Percentiles rank a stretch among this genome's conserved stretches.
phyloP scores from a whole-genome alignment of 805 yeast species.

The Candida ovalis region DNA sequence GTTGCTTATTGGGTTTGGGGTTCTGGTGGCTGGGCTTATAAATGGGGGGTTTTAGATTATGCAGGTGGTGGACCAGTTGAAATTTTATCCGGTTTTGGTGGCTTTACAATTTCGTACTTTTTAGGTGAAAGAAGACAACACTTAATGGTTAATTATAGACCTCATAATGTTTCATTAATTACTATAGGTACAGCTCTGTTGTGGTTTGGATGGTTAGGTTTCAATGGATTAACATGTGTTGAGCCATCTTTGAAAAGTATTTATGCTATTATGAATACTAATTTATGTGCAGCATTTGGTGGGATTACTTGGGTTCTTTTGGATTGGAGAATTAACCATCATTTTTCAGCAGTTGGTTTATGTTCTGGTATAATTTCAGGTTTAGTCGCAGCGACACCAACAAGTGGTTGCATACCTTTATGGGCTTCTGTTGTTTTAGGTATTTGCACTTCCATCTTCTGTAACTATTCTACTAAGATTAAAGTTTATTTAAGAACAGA shows the following conservation, averaged over 20 bases:
- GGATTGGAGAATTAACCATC: constrained; percentile 82
- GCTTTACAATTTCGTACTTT: constrained; percentile 79
- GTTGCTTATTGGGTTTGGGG: constrained; percentile 97
- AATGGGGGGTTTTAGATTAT: constrained; percentile 91
- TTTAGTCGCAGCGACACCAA: constrained; percentile 94
- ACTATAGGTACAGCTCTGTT: constrained; percentile 82
- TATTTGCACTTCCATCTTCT: constrained; percentile 69
- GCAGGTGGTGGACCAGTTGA: constrained; percentile 99
- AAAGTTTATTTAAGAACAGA: constrained; percentile 80
- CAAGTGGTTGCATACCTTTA: constrained; percentile 84
- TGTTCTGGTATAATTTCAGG: constrained; percentile 97
- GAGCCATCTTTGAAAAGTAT: constrained; percentile 81
- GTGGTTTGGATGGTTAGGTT: constrained; percentile 96
- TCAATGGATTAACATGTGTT: constrained; percentile 86
- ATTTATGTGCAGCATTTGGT: constrained; percentile 83
- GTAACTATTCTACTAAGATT: constrained; percentile 87
- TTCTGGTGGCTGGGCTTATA: constrained; percentile 85
- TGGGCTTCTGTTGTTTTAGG: constrained; percentile 92
- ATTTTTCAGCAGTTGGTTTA: constrained; percentile 92
- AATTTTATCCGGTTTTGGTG: constrained; percentile 85
- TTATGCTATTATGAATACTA: constrained; percentile 89
- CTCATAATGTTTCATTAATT: constrained; percentile 90
- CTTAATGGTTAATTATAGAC: constrained; percentile 82
- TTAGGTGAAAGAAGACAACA: constrained; percentile 75
- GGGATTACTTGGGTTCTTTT: constrained; percentile 89